Base-by-base conservation (phyloP, 768 basidiomycete genomes). In the Mycena haematopus region DNA sequence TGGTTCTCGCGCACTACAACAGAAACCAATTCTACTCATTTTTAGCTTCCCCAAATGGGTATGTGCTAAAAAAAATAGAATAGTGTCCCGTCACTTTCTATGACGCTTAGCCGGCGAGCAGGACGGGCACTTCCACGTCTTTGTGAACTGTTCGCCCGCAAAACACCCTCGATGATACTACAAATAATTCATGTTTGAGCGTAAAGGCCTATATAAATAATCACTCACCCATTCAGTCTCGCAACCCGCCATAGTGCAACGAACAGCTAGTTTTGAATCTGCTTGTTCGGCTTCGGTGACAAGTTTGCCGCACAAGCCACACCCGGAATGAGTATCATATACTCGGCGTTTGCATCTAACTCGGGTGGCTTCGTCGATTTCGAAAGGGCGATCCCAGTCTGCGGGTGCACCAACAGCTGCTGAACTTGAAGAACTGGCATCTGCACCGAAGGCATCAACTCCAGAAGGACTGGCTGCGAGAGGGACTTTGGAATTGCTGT, bases 191-290 rank as follows among this genome's bases (percentile, higher is more conserved):
- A 38, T 17, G 11, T 38, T 38, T 5, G 4, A 31, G 9, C 29
- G 9, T 31, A 9, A 31, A 9, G n/a, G n/a, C n/a, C n/a, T 45
- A 24, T n/a, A n/a, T n/a, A n/a, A n/a, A n/a, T n/a, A 45, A 45
- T 45, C 31, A 49, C 52, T 17, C 22, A 53, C 52, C 52, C 52
- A 53, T 53, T 53, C 52, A 13, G 52, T 53, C 17, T 53, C 36
- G 36, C 52, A 53, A 27, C 52, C 52, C 19, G 36, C 35, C 35
- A 13, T 36, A 13, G 52, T 42, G 25, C 52, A 53, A 27, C 52
- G 36, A 38, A 53, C 38, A 14, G 22, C 52, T 13, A 36, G 11
- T 9, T 22, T 35, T 13, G 35, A 22, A 40, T 53, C 38, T 11
- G n/a, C n/a, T 6, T 35, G 52, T 36, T 38, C 52, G 17, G 24